phyloP scores from a whole-genome alignment of 768 basidiomycete genomes.

The Rhizopogon vinicolor region DNA sequence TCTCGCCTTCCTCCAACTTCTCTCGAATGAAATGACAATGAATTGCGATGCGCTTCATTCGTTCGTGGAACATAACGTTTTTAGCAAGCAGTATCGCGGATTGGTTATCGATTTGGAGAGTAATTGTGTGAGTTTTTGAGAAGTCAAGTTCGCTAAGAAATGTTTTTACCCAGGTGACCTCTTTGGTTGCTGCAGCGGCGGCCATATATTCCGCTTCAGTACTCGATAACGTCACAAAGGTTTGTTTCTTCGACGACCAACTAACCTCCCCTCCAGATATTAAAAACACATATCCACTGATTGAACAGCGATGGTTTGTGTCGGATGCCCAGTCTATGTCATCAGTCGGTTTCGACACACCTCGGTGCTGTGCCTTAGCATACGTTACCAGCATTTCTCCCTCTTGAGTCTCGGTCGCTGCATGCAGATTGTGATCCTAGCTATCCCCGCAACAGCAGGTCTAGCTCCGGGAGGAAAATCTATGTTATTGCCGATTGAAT shows the following conservation, averaged over 20 bases:
- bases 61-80: constrained; percentile 18
- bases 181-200: constrained; percentile 19
- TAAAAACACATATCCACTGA: constrained; percentile 28
- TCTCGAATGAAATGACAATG: constrained; percentile 3
- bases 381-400: no score
- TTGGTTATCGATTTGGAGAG: constrained; percentile 8
- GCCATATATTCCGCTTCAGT: constrained; percentile 44
- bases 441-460: neutral
- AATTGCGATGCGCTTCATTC: constrained; percentile 22
- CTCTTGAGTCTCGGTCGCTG: no score
- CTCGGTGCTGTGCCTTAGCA: no score
- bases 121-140: neutral
- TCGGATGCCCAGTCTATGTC: constrained; percentile 6
- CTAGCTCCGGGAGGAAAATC: neutral
- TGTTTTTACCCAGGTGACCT: constrained; percentile 19
- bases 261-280: constrained; percentile 31
- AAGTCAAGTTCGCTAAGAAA: constrained; percentile 17
- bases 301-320: neutral
- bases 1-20: neutral
- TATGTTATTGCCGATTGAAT: neutral
- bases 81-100: constrained; percentile 8
- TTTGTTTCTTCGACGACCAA: neutral
- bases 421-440: neutral
- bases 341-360: no score
- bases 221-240: constrained; percentile 20